Conservation (phyloP, 176 grass and related monocot genomes). For the Eleusine indica region DNA sequence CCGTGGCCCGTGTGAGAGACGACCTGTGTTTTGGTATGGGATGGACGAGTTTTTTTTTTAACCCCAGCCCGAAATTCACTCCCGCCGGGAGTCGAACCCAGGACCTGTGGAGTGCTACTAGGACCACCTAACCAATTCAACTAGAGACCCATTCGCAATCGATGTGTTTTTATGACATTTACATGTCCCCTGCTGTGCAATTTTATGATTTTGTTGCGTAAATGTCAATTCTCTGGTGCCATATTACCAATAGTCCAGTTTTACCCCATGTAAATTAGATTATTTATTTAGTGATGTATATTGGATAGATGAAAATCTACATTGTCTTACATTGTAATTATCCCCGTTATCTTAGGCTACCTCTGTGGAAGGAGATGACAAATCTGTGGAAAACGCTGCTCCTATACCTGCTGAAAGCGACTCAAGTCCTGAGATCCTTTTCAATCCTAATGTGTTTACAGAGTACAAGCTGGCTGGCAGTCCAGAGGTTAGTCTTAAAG, state of each 20-base stretch:
- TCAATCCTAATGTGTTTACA: conserved; percentile 96
- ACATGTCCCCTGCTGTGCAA: neutral
- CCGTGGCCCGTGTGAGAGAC: too few species aligned
- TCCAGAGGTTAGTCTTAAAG: conserved; percentile 70
- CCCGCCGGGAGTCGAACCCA: too few species aligned
- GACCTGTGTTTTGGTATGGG: too few species aligned
- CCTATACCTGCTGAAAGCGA: conserved; percentile 16
- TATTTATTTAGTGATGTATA: neutral
- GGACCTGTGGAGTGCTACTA: too few species aligned
- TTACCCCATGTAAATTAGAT: neutral
- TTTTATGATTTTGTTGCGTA: neutral
- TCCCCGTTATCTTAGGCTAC: conserved; percentile 44
- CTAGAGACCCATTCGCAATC: too few species aligned
- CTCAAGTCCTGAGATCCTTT: conserved; percentile 60
- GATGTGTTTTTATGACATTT: neutral
- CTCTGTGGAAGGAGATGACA: conserved; percentile 35
- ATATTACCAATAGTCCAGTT: conserved; percentile 8
- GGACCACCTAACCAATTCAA: too few species aligned
- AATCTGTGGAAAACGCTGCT: conserved; percentile 40
- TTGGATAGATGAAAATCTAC: neutral
- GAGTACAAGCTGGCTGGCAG: conserved; percentile 89
- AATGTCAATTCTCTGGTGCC: neutral
- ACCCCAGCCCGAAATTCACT: too few species aligned
- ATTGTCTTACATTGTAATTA: conserved; percentile 11
- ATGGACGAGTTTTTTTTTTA: too few species aligned